Evolutionary conservation across 805 yeast species (phyloP).

Genomic region (Candida orba): DNA sequence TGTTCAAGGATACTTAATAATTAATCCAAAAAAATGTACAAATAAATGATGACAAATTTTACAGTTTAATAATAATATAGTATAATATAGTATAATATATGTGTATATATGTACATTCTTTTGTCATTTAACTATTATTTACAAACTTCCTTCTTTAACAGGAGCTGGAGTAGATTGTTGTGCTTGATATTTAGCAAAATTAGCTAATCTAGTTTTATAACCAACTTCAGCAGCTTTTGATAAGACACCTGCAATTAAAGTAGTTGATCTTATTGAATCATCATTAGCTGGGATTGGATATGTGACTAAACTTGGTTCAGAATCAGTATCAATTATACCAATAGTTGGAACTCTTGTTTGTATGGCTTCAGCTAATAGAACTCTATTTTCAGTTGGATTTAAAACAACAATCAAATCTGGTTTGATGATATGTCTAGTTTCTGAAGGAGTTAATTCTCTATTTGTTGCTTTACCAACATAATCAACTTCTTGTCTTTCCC

Average conservation of each 20-base stretch:
- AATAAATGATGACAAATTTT: too few relatives aligned
- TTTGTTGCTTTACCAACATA: conserved; percentile 62
- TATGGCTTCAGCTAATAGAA: conserved; percentile 74
- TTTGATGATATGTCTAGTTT: conserved; percentile 50
- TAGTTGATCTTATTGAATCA: conserved; percentile 76
- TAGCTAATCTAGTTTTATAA: conserved; percentile 28
- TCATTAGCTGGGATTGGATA: conserved; percentile 97
- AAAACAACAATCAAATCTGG: conserved; percentile 86
- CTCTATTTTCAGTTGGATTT: conserved; percentile 83
- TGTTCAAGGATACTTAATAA: neutral
- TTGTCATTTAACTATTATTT: conserved; percentile 2
- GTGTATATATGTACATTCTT: conserved; percentile 2
- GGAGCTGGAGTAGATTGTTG: neutral
- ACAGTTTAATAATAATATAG: neutral
- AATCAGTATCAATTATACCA: conserved; percentile 90
- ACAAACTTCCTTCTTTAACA: conserved; percentile 4
- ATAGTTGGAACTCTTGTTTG: conserved; percentile 83
- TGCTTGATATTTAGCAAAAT: conserved; percentile 7
- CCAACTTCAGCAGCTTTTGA: conserved; percentile 85
- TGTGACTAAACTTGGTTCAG: conserved; percentile 82
- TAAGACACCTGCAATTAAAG: conserved; percentile 74
- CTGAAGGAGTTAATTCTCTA: conserved; percentile 45
- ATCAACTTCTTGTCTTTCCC: conserved; percentile 71
- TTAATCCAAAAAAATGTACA: too few relatives aligned
- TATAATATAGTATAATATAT: neutral